Conservation (phyloP, 495 filamentous ascomycete genomes). For the Penicillium maclennaniae region DNA sequence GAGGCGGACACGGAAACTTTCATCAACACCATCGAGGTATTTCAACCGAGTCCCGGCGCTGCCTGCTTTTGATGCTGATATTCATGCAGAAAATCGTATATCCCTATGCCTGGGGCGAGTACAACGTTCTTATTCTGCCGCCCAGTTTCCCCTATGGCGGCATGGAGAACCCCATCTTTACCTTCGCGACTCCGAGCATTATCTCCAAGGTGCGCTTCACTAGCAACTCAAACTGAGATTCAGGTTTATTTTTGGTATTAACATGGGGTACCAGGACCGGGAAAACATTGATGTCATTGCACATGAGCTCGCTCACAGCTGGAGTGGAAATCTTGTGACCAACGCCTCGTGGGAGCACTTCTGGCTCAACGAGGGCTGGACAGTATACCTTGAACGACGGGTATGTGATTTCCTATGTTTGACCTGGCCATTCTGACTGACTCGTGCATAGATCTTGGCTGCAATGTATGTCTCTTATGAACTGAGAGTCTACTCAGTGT, state of each 20-base stretch:
- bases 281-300: conserved; percentile 97
- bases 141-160: conserved; percentile 85
- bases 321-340: conserved; percentile 91
- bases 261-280: conserved; percentile 51
- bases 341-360: conserved; percentile 95
- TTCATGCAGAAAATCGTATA: conserved; percentile 63
- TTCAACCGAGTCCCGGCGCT: not conserved
- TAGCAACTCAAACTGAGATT: not conserved
- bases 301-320: conserved; percentile 86
- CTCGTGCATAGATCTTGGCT: conserved; percentile 24
- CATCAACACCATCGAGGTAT: conserved; percentile 75
- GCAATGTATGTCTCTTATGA: conserved; percentile 24
- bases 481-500: not conserved
- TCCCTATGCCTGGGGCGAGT: conserved; percentile 88
- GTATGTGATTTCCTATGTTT: conserved; percentile 28
- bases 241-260: not conserved
- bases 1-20: conserved; percentile 87
- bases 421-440: conserved; percentile 8
- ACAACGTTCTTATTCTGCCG: conserved; percentile 88
- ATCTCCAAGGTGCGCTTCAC: conserved; percentile 60
- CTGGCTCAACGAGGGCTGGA: conserved; percentile 97
- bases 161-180: conserved; percentile 95
- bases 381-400: conserved; percentile 84
- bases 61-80: conserved; percentile 5
- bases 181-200: conserved; percentile 89